Percentiles rank a stretch among this genome's conserved stretches.
Evolutionary conservation across 2,329 filamentous ascomycete species (phyloP).

Genomic region (Penicillium palitans): DNA sequence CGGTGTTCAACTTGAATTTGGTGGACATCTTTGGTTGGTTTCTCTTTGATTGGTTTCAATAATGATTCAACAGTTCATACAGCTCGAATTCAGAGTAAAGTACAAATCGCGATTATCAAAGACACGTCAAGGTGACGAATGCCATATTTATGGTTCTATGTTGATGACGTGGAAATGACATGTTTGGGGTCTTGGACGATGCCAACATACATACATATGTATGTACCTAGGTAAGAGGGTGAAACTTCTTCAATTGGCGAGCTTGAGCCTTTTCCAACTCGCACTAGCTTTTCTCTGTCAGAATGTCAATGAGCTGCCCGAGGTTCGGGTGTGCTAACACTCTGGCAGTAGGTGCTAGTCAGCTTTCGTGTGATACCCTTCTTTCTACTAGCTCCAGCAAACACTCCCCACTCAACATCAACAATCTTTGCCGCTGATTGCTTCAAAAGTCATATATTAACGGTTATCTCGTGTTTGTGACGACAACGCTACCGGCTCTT

Average conservation of each 20-base stretch:
- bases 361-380: background rate
- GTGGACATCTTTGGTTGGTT: slow-evolving; percentile 29
- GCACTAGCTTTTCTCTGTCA: background rate
- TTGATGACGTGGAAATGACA: background rate
- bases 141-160: background rate
- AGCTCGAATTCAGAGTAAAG: background rate
- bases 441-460: background rate
- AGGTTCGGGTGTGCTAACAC: background rate
- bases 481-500: background rate
- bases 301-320: background rate
- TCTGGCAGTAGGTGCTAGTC: background rate
- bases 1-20: slow-evolving; percentile 50
- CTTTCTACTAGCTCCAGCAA: background rate
- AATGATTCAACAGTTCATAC: background rate
- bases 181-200: background rate
- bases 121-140: background rate
- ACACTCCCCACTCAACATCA: background rate
- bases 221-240: no score
- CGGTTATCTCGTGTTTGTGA: background rate
- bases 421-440: background rate
- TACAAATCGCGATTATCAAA: no score
- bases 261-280: background rate
- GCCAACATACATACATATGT: background rate
- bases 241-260: background rate
- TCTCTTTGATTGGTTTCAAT: background rate